Evolutionary conservation across 495 filamentous ascomycete species (phyloP).

Genomic region (Penicillium salamii): DNA sequence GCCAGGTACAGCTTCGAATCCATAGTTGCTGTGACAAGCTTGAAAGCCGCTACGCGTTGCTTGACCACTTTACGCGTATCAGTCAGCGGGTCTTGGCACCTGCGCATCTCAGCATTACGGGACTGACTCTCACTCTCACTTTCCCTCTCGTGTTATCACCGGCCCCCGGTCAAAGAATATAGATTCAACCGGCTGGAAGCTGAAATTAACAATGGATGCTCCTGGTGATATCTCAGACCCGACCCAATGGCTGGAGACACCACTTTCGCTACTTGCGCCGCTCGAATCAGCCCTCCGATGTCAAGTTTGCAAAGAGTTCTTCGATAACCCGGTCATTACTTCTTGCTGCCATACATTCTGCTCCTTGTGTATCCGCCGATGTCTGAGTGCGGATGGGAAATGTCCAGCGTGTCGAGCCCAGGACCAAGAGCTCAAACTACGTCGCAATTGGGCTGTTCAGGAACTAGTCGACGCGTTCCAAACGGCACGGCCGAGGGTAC

Average conservation of each 20-base stretch:
- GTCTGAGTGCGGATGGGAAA: conserved; percentile 73
- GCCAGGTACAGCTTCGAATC: conserved; percentile 72
- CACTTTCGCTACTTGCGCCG: conserved; percentile 64
- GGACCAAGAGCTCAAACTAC: conserved; percentile 79
- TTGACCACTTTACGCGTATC: conserved; percentile 50
- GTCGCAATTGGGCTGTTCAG: conserved; percentile 78
- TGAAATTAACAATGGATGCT: conserved; percentile 33
- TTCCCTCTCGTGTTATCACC: neutral
- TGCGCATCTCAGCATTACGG: conserved; percentile 14
- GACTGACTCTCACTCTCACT: too few relatives aligned
- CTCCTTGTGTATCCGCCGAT: conserved; percentile 87
- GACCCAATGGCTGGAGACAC: conserved; percentile 89
- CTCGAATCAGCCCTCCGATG: conserved; percentile 88
- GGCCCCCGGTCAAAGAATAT: neutral
- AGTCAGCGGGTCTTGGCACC: conserved; percentile 48
- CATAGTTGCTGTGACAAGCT: conserved; percentile 14
- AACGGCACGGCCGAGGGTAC: conserved; percentile 55
- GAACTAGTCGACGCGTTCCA: conserved; percentile 81
- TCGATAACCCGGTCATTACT: conserved; percentile 87
- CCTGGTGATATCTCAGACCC: conserved; percentile 74
- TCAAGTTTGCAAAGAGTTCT: conserved; percentile 98
- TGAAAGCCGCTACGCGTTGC: conserved; percentile 32
- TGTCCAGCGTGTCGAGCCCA: conserved; percentile 78
- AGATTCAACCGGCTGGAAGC: neutral
- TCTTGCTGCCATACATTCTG: conserved; percentile 96